phyloP scores from a whole-genome alignment of 345 rosid species.

The Gossypium raimondii region DNA sequence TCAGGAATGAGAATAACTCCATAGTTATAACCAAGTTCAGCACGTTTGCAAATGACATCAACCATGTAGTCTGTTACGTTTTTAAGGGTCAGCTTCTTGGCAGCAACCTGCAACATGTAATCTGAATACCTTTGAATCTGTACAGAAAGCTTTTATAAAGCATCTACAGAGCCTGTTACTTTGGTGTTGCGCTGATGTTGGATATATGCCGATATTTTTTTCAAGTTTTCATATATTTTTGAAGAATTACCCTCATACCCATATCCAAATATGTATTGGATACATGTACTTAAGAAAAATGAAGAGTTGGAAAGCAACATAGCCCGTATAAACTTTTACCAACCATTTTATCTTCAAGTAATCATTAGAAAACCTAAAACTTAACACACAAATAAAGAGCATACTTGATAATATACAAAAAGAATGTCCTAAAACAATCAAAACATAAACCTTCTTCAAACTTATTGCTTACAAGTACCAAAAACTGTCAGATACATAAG shows the following conservation, averaged over 20 bases:
- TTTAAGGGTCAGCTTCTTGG: conserved; percentile 74
- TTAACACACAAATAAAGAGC: neutral
- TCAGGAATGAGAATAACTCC: conserved; percentile 96
- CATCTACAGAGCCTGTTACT: neutral
- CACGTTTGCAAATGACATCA: conserved; percentile 71
- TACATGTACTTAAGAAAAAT: neutral
- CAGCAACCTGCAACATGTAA: conserved; percentile 59
- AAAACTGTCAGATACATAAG: neutral
- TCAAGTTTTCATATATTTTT: neutral
- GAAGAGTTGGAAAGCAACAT: neutral
- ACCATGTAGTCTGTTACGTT: conserved; percentile 86
- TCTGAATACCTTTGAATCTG: neutral
- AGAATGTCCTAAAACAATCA: neutral
- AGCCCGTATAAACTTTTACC: neutral
- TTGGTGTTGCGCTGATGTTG: neutral
- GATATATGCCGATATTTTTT: neutral
- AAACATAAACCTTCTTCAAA: neutral
- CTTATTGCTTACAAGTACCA: neutral
- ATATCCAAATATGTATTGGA: neutral
- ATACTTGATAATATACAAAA: neutral
- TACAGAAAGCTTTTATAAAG: neutral
- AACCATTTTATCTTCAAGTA: neutral
- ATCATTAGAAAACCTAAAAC: neutral
- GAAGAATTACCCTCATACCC: neutral
- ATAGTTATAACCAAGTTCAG: conserved; percentile 72